Evolutionary conservation across 139 green algal genomes (phyloP).

Genomic region (Parachlorella kessleri): DNA sequence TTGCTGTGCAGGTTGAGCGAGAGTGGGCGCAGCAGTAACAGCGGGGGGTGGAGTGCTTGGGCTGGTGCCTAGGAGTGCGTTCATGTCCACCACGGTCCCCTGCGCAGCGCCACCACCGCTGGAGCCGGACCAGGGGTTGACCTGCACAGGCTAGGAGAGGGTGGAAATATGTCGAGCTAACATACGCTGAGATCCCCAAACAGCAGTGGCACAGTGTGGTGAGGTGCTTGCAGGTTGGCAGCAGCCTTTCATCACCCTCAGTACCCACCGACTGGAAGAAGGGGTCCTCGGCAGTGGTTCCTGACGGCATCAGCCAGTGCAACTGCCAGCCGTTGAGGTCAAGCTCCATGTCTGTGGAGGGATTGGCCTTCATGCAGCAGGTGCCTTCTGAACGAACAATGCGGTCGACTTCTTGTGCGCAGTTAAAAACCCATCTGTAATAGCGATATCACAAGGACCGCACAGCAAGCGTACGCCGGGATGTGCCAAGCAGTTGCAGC

Average conservation of each 20-base stretch:
- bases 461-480: not conserved
- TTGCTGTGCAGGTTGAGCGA: too few relatives aligned
- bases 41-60: not conserved
- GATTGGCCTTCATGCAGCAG: not conserved
- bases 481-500: too few relatives aligned
- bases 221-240: not conserved
- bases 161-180: not conserved
- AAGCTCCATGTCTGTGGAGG: not conserved
- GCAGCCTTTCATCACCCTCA: too few relatives aligned
- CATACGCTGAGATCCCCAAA: not conserved
- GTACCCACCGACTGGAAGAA: not conserved
- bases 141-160: not conserved
- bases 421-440: too few relatives aligned
- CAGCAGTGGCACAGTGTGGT: not conserved
- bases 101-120: not conserved
- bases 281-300: not conserved
- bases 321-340: not conserved
- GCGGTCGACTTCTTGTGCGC: too few relatives aligned
- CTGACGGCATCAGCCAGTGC: not conserved
- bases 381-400: not conserved
- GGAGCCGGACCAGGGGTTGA: not conserved
- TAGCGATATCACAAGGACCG: not conserved
- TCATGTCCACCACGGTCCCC: not conserved
- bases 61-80: not conserved
- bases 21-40: not conserved